Evolutionary conservation across 83 land plant species (phyloP), one percentile per base, ranked within the genome.

Genomic region (Larix sibirica): DNA sequence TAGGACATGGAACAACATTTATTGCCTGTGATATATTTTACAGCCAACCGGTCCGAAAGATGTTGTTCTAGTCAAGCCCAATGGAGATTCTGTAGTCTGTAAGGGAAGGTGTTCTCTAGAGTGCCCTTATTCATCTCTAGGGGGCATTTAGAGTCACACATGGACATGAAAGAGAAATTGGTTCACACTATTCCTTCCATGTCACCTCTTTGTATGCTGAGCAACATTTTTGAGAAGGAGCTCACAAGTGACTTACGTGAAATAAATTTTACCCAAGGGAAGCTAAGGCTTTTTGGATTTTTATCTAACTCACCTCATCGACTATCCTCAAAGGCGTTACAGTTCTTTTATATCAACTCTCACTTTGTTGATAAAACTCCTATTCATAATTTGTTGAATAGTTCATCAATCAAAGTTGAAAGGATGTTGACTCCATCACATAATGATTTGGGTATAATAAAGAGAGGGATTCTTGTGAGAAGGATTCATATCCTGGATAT

Each of bases 31-130:
- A 97, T 82, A 80, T 96, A 33, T 97, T 93, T 86, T 90, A 93
- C 92, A 97, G 92, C 82, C 96, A 93, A 85, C 96, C 98, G 50
- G 95, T 97, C 74, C 90, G 99, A 58, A 93, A 95, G 82, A 93
- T 89, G 83, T 83, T 85, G 61, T 83, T 97, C 79, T 81, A 84
- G 50, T 85, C 90, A 80, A 97, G 95, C 96, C 50, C 7, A 47
- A 47, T 7, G 50, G 7, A 6, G 9, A 1, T 47, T 31, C 81
- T 97, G 89, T 91, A 95, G 79, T 89, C 88, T 14, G 92, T 97
- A 83, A 91, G 89, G 87, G 94, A 91, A 78, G 88, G 90, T 76
- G 84, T 94, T 31, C 69, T 96, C 81, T 91, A 87, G 38, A 83
- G 85, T 62, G 94, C 97, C 63, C 86, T 95, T 63, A 90, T 93